Base-by-base conservation (phyloP, 2,329 filamentous ascomycete genomes). In the Reticulascus tulasneorum region DNA sequence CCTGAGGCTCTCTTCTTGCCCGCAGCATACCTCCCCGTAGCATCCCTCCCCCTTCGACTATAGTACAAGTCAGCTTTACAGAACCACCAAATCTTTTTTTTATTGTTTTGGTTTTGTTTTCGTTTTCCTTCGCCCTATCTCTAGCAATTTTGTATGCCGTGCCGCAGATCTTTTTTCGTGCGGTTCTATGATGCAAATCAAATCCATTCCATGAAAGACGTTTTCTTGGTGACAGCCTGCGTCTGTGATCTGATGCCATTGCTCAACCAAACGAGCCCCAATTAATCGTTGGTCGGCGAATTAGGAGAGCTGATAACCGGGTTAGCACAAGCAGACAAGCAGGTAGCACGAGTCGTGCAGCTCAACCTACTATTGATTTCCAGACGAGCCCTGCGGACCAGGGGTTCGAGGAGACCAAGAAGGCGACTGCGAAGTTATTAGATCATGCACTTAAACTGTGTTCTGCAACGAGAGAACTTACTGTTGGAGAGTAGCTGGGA, bases 401-500 rank as follows among this genome's bases (percentile, higher is more conserved):
- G 66, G 66, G 12, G 66, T 69, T 44, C 62, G 56, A 42, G 65
- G 66, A 50, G 66, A 68, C 53, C 66, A 68, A 26, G 63, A 61
- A 36, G 65, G 65, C 38, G 74, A 77, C 48, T 68, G 54, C 22
- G 5, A 2, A 20, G 17, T n/a, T 36, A 45, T 64, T 55, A 64
- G 56, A 16, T 35, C 8, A 21, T 19, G 28, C 16, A 20, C 23
- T 6, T 17, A 25, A 15, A 12, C 7, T 28, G 11, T 28, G 8
- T 17, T 7, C 6, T 7, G 9, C 8, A 9, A 19, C 20, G 6
- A n/a, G n/a, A 21, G 17, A 11, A 55, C 60, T 44, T 51, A 75
- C 55, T 40, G 78, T 77, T 26, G 87, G 80, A 29, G 85, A 90
- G 61, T 85, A 85, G 54, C 75, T 75, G 48, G 86, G 75, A 58